Conservation (phyloP, 129 eudicot species). For the Oenanthe sinensis region DNA sequence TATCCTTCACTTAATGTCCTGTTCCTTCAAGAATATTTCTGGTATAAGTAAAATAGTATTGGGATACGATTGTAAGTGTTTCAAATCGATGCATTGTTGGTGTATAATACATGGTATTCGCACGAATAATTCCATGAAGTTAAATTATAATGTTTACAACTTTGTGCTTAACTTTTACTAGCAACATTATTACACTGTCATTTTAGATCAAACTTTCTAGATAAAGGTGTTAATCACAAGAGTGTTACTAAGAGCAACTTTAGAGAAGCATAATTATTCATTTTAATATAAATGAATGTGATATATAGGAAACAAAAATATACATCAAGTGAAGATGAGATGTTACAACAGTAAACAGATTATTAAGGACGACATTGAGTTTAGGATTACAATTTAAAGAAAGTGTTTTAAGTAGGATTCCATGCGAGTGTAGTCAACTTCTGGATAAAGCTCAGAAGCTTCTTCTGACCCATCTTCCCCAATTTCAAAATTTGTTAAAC, state of each 20-base stretch:
- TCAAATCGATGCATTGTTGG: neutral
- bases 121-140: neutral
- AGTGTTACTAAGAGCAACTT: too few species aligned
- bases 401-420: slow-evolving; percentile 13
- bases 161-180: neutral
- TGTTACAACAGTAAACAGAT: too few species aligned
- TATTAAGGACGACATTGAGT: neutral
- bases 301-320: neutral
- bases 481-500: slow-evolving; percentile 21
- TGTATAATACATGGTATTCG: neutral
- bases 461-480: slow-evolving; percentile 18
- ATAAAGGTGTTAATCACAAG: neutral
- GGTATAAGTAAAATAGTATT: neutral
- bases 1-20: neutral
- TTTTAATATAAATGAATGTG: too few species aligned
- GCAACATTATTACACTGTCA: neutral
- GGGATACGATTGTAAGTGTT: neutral
- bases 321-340: neutral
- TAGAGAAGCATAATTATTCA: too few species aligned
- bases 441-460: slow-evolving; percentile 23
- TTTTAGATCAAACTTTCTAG: neutral
- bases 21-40: neutral
- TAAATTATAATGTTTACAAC: neutral
- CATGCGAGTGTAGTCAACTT: slow-evolving; percentile 18
- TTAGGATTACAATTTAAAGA: neutral